Conservation (phyloP, 1,284 basidiomycete species). For the Quambalaria eucalypti region DNA sequence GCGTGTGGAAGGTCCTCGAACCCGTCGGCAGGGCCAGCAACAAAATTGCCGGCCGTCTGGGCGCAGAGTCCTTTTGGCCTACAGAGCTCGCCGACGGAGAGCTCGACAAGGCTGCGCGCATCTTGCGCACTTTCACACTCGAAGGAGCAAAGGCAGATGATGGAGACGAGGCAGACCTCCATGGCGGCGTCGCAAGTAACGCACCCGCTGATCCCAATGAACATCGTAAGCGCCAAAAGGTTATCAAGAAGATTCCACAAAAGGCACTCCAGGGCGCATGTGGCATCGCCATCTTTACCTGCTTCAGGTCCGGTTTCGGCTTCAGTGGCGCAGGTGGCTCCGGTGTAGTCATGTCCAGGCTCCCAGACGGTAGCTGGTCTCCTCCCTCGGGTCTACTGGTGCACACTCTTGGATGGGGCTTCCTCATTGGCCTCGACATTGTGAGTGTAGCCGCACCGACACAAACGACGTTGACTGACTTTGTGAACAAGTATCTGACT, state of each 20-base stretch:
- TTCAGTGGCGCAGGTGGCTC: constrained; percentile 33
- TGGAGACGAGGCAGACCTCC: constrained; percentile 11
- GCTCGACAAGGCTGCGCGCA: constrained; percentile 39
- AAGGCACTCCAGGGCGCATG: constrained; percentile 25
- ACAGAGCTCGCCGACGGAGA: constrained; percentile 26
- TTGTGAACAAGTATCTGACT: no score
- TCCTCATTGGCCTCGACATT: constrained; percentile 45
- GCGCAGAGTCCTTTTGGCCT: constrained; percentile 42
- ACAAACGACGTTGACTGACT: no score
- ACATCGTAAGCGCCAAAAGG: constrained; percentile 38
- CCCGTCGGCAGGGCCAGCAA: constrained; percentile 9
- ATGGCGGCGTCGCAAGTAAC: constrained; percentile 7
- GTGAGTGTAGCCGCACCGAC: no score
- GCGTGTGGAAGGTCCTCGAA: constrained; percentile 10
- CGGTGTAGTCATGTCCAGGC: constrained; percentile 40
- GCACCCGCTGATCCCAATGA: constrained; percentile 24
- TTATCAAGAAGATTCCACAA: constrained; percentile 43
- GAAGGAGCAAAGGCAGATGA: constrained; percentile 23
- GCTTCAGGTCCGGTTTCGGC: constrained; percentile 39
- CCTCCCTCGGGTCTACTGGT: constrained; percentile 41
- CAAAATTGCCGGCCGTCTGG: constrained; percentile 22
- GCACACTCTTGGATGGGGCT: constrained; percentile 40
- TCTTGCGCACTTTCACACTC: constrained; percentile 34
- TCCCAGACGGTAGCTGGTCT: constrained; percentile 43
- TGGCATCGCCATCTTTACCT: constrained; percentile 44